Evolutionary conservation across 2,329 filamentous ascomycete species (phyloP).

Genomic region (Diplodia corticola): DNA sequence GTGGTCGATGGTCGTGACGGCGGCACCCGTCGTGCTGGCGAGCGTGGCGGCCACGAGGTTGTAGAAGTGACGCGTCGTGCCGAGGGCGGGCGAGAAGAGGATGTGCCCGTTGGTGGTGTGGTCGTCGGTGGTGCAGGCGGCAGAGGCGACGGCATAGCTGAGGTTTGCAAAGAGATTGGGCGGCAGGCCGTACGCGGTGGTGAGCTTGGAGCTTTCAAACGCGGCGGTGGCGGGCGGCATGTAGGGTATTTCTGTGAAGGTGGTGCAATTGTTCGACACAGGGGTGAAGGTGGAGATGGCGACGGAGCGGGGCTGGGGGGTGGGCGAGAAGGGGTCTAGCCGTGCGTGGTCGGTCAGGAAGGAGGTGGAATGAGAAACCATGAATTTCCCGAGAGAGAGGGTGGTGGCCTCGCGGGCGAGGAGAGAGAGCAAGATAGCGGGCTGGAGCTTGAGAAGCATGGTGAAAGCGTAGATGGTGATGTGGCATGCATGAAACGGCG

Average conservation of each 20-base stretch:
- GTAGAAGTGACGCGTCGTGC: conserved; percentile 48
- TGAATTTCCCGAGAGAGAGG: not conserved
- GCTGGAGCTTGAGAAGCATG: not conserved
- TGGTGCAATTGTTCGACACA: not conserved
- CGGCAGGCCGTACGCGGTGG: not conserved
- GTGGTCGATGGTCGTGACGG: conserved; percentile 54
- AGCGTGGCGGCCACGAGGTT: conserved; percentile 48
- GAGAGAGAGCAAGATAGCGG: not conserved
- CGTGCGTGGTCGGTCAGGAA: not conserved
- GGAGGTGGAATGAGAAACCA: not conserved
- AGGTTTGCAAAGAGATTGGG: not conserved
- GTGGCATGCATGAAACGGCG: not conserved
- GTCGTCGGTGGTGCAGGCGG: conserved; percentile 16
- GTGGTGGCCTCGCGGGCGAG: not conserved
- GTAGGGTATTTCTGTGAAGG: not conserved
- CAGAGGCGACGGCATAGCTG: not conserved
- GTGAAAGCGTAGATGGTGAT: not conserved
- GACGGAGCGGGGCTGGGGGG: not conserved
- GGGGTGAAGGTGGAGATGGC: not conserved
- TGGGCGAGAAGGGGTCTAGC: not conserved
- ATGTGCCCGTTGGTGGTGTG: conserved; percentile 32
- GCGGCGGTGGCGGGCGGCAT: not conserved
- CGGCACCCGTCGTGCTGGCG: conserved; percentile 37
- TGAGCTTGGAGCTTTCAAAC: not conserved
- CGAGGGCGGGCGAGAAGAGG: conserved; percentile 50